Base-by-base conservation (phyloP, 768 basidiomycete genomes). In the Chiua virens region DNA sequence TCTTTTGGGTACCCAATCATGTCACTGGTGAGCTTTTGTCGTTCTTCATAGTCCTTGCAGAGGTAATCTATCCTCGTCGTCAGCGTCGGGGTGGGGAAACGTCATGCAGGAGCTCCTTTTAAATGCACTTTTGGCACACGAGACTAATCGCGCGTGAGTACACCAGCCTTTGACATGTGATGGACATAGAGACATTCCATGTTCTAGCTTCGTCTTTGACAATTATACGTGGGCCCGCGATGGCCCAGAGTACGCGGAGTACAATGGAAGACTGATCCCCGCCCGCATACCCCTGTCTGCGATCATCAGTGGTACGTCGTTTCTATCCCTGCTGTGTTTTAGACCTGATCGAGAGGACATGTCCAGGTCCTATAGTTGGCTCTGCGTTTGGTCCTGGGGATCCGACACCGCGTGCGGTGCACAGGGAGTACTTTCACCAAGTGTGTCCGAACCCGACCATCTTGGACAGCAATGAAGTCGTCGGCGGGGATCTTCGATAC, bases 71-170 rank as follows among this genome's bases (percentile, higher is more conserved):
- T 51, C 9, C 11, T 9, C 21, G 6, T 15, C 4, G 3, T 14
- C 41, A 80, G 80, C 60, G 9, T 72, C 75, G 38, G 85, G 84
- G 4, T 85, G 81, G 81, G 83, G 83, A 3, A 86, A 86, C 47
- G 73, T 66, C 9, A 70, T 85, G 72, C 80, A 86, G 52, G 83
- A 84, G 51, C 73, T 81, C 50, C 46, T 85, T 4, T 57, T 84
- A 42, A 76, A 79, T 42, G 72, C 80, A 0, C 69, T 79, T 39
- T 64, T 86, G 3, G 77, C 82, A 0, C 71, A 76, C 42, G 60
- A 67, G 3, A 62, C 79, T 0, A 73, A 74, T 27, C 66, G 82
- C 55, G 70, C 79, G 79, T 85, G 62, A 50, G 82, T 71, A 8
- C 4, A 3, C 21, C 0, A 8, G 4, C 17, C 32, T 8, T 21